A percentile compares a stretch with the other conserved stretches of the same genome.
phyloP scores from a whole-genome alignment of 257 asterid species.

The Solanum medicagineum region DNA sequence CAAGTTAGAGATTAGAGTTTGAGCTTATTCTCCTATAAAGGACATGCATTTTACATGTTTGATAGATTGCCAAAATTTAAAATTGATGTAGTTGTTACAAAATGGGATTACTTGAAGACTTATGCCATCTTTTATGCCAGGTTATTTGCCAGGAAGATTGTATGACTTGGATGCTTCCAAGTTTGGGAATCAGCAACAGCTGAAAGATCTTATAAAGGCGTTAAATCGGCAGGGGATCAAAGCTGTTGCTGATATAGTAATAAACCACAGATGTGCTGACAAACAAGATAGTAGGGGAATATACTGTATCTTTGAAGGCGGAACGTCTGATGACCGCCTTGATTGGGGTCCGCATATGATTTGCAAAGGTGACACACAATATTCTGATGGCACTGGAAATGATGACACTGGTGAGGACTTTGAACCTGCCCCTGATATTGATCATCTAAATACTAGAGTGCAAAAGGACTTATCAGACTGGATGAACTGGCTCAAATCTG shows the following conservation, averaged over 20 bases:
- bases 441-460: constrained; percentile 56
- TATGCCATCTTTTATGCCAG: constrained; percentile 8
- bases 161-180: constrained; percentile 72
- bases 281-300: constrained; percentile 46
- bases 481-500: constrained; percentile 80
- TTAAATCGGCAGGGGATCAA: constrained; percentile 43
- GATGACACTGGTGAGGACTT: constrained; percentile 45
- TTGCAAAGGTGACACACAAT: constrained; percentile 45
- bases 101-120: neutral
- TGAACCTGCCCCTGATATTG: constrained; percentile 57
- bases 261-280: constrained; percentile 75
- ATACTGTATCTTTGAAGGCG: constrained; percentile 74
- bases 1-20: neutral
- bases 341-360: constrained; percentile 80
- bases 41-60: neutral
- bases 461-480: constrained; percentile 68
- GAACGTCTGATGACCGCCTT: constrained; percentile 63
- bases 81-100: neutral
- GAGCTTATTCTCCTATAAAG: neutral
- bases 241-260: constrained; percentile 69
- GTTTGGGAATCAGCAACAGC: constrained; percentile 47
- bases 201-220: constrained; percentile 28
- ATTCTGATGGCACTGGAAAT: constrained; percentile 64
- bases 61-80: neutral
- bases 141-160: constrained; percentile 72